Evolutionary conservation across 1,139 yeast genomes (phyloP), one percentile per base, ranked within the genome.

Genomic region (Taphrina populina): DNA sequence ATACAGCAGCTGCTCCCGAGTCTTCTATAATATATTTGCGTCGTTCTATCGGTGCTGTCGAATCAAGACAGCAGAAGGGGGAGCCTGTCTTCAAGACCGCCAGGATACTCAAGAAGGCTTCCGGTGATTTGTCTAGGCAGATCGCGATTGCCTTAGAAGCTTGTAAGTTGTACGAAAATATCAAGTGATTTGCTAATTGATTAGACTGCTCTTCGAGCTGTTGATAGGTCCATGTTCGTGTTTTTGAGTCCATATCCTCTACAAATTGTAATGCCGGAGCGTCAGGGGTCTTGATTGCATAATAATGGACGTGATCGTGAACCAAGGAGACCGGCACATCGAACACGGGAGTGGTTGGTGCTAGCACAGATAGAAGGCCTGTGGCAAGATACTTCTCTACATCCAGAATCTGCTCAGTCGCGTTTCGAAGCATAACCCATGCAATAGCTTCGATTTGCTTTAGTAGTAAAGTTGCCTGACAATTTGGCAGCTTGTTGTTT

Each of bases 21-120:
- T 64, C 65, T 13, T 41, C 17, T 19, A 60, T 56, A 19, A 64
- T 64, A 30, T 33, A 64, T 20, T 45, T 35, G 15, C 56, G 56
- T 6, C 66, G 58, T 19, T 61, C 63, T 5, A 41, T 41, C 2
- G 66, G 66, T 5, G 66, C 63, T 5, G 61, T 24, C 3, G 59
- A 44, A 43, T 64, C 66, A 15, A 64, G 36, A 7, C 64, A 62
- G 19, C 64, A 52, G 43, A 64, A 64, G n/a, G 64, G 53, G 17
- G 59, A 59, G 1, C 66, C 66, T 2, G 64, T 57, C 29, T 61
- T 59, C 21, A 64, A 51, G 26, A 64, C 56, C 3, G 63, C 66
- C 15, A 61, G 24, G 26, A 64, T 58, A 7, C 65, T 52, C 35
- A 64, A 52, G 11, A 63, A 60, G 6, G 66, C 65, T 21, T 60